Evolutionary conservation across 306 rosid genomes (phyloP).

Genomic region (Quercus gilva): DNA sequence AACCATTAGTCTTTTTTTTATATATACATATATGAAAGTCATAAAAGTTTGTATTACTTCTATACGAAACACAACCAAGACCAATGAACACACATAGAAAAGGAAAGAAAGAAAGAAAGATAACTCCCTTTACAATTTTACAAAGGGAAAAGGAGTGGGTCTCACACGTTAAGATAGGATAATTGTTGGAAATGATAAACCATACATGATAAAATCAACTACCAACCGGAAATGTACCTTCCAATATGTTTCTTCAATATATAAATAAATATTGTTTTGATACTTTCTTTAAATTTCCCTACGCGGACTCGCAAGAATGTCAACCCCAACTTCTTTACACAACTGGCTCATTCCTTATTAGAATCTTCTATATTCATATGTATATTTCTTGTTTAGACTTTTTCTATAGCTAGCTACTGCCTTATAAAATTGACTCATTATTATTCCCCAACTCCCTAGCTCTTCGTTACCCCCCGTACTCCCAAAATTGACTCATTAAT

Average conservation of each 20-base stretch:
- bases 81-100: no score
- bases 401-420: not conserved
- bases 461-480: no score
- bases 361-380: slow-evolving; percentile 7
- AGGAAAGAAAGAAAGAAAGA: no score
- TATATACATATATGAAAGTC: no score
- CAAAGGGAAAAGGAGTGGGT: not conserved
- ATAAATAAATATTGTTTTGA: no score
- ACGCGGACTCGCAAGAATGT: slow-evolving; percentile 29
- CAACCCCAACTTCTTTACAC: not conserved
- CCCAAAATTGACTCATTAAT: no score
- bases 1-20: no score
- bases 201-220: not conserved
- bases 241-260: not conserved
- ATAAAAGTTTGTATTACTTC: not conserved
- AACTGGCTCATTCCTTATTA: slow-evolving; percentile 1
- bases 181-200: not conserved
- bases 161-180: not conserved
- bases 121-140: no score
- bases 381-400: not conserved
- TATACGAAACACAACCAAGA: not conserved
- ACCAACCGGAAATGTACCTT: slow-evolving; percentile 3
- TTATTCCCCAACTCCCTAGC: not conserved
- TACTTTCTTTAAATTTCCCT: not conserved
- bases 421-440: not conserved